Conservation (phyloP, 192 early-diverging fungal genomes). For the Haplosporangium gracile region DNA sequence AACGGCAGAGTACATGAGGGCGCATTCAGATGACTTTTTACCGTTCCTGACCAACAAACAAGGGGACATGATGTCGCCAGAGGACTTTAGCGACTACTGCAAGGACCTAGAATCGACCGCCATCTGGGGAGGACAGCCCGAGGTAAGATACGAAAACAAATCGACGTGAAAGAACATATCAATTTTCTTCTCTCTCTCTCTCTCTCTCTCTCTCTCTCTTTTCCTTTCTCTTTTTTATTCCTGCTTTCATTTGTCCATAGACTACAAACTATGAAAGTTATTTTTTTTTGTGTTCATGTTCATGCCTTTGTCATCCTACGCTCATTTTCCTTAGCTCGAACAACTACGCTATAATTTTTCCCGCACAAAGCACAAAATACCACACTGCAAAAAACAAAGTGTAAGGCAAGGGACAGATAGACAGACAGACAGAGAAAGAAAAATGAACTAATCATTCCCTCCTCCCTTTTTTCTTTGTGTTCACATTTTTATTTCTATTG, state of each 20-base stretch:
- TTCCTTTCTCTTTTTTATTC: not conserved
- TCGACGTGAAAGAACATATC: not conserved
- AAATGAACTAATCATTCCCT: conserved; percentile 3
- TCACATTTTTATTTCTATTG: not conserved
- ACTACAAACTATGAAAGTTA: not conserved
- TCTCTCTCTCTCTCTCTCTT: not conserved
- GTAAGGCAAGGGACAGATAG: not conserved
- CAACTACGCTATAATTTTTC: not conserved
- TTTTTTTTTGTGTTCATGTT: not conserved
- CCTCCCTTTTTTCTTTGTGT: not conserved
- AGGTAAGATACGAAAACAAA: conserved; percentile 65
- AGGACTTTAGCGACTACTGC: conserved; percentile 85
- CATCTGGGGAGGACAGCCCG: conserved; percentile 94
- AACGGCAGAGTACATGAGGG: conserved; percentile 86
- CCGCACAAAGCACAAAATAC: not conserved
- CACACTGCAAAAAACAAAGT: not conserved
- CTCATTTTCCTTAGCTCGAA: not conserved
- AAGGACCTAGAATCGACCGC: conserved; percentile 83
- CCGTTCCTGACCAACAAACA: conserved; percentile 87
- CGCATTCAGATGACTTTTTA: conserved; percentile 88
- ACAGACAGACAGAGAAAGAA: not conserved
- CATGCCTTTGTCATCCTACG: not conserved
- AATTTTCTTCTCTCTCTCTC: not conserved
- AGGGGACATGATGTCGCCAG: conserved; percentile 77
- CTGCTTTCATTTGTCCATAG: not conserved